phyloP scores from a whole-genome alignment of 176 grass and related monocot species.

The Chrysopogon serrulatus region DNA sequence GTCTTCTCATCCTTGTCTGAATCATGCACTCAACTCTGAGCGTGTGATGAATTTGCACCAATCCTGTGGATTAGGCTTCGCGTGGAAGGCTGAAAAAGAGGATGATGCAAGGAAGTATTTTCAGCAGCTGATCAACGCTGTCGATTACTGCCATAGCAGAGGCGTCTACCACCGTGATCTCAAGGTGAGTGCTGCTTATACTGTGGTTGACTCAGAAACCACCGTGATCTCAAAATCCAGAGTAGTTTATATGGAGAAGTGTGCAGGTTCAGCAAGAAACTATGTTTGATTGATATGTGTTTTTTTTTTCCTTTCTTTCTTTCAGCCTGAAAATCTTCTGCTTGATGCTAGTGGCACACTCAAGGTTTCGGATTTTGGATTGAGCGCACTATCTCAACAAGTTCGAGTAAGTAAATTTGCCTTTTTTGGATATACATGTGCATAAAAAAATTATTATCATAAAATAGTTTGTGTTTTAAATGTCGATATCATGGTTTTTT shows the following conservation, averaged over 20 bases:
- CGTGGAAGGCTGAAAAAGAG: slow-evolving; percentile 82
- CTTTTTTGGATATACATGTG: neutral
- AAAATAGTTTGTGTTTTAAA: neutral
- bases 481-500: neutral
- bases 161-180: slow-evolving; percentile 91
- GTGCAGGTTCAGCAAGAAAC: neutral
- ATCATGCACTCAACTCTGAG: neutral
- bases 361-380: slow-evolving; percentile 93
- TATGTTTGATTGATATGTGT: neutral
- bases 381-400: slow-evolving; percentile 93
- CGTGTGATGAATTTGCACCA: neutral
- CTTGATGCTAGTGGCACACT: slow-evolving; percentile 74
- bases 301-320: slow-evolving; percentile 7
- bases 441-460: neutral
- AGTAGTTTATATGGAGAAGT: neutral
- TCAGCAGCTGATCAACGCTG: slow-evolving; percentile 91
- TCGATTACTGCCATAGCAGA: slow-evolving; percentile 99
- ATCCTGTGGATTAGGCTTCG: slow-evolving; percentile 49
- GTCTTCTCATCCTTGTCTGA: neutral
- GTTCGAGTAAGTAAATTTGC: slow-evolving; percentile 60
- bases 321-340: slow-evolving; percentile 93
- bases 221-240: slow-evolving; percentile 94
- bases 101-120: slow-evolving; percentile 98
- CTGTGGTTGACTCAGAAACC: too few relatives aligned
- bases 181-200: slow-evolving; percentile 49